Evolutionary conservation across 768 basidiomycete genomes (phyloP).

Genomic region (Saitozyma sp.): DNA sequence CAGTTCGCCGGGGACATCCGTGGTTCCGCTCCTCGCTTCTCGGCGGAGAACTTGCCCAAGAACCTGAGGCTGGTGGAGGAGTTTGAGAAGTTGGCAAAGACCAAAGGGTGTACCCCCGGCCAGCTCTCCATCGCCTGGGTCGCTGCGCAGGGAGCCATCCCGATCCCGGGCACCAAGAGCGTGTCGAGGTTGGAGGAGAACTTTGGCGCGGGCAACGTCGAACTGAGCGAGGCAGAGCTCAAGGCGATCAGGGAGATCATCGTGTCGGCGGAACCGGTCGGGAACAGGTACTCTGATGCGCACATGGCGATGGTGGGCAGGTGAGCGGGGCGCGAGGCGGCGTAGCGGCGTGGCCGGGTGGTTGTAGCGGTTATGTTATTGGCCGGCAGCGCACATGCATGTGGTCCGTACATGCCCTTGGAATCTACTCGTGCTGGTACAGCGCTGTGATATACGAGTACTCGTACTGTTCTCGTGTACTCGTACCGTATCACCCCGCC

Average conservation of each 20-base stretch:
- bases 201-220: slow-evolving; percentile 26
- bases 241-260: slow-evolving; percentile 43
- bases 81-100: slow-evolving; percentile 44
- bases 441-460: too few relatives aligned
- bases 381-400: too few relatives aligned
- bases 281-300: slow-evolving; percentile 6
- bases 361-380: too few relatives aligned
- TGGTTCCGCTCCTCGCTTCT: slow-evolving; percentile 4
- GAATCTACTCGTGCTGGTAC: too few relatives aligned
- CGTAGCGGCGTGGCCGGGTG: too few relatives aligned
- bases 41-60: slow-evolving; percentile 41
- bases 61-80: slow-evolving; percentile 50
- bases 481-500: too few relatives aligned
- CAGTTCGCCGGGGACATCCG: slow-evolving; percentile 4
- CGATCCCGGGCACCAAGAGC: slow-evolving; percentile 33
- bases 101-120: slow-evolving; percentile 46
- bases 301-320: slow-evolving; percentile 7
- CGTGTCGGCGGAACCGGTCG: slow-evolving; percentile 17
- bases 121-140: slow-evolving; percentile 54
- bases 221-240: slow-evolving; percentile 34
- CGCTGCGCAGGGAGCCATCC: slow-evolving; percentile 42
- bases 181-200: slow-evolving; percentile 43
- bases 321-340: too few relatives aligned
- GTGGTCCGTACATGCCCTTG: too few relatives aligned
- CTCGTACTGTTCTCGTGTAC: too few relatives aligned